A percentile compares a stretch with the other conserved stretches of the same genome.
Conservation (phyloP, 306 rosid species). For the Aeschynomene evenia region DNA sequence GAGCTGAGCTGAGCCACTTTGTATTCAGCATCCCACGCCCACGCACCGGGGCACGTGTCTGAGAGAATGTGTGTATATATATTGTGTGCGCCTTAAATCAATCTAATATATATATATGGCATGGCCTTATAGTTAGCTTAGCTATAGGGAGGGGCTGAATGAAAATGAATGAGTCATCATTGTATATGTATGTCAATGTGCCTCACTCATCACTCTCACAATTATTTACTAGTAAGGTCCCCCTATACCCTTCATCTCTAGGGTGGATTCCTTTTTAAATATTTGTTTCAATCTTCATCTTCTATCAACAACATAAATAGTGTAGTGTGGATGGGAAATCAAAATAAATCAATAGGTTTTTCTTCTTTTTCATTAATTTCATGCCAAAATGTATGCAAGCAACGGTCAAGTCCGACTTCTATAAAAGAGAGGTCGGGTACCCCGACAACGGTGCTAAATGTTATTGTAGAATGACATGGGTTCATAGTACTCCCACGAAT, state of each 20-base stretch:
- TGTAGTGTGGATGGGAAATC: constrained; percentile 30
- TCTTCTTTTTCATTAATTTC: not conserved
- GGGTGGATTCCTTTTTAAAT: constrained; percentile 1
- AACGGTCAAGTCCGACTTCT: too few species aligned
- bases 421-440: too few species aligned
- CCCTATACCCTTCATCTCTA: constrained; percentile 34
- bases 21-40: constrained; percentile 30
- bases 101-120: too few species aligned
- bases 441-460: too few species aligned
- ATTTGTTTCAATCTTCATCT: not conserved
- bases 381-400: constrained; percentile 3
- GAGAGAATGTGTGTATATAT: too few species aligned
- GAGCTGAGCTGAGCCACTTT: constrained; percentile 44
- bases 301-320: constrained; percentile 15
- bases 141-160: constrained; percentile 50
- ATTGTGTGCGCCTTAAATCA: too few species aligned
- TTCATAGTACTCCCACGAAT: too few species aligned
- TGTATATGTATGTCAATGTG: too few species aligned
- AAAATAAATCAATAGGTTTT: not conserved
- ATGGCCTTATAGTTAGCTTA: constrained; percentile 29
- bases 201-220: constrained; percentile 41
- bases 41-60: constrained; percentile 81
- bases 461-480: too few species aligned
- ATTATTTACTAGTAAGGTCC: too few species aligned
- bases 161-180: too few species aligned